phyloP scores from a whole-genome alignment of 352 stramenopile genomes.

The Saprolegnia diclina region DNA sequence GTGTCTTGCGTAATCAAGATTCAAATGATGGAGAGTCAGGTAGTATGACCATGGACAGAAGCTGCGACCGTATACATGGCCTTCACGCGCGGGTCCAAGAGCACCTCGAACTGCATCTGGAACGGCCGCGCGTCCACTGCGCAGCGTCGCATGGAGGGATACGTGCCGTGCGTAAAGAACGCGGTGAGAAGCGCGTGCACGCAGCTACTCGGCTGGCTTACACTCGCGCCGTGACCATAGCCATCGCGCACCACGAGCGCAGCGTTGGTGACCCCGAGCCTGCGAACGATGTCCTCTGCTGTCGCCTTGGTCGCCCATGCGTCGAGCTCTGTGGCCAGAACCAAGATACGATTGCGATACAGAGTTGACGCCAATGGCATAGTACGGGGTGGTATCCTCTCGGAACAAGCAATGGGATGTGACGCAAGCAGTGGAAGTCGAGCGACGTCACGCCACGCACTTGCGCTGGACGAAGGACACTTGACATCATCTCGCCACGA shows the following conservation, averaged over 20 bases:
- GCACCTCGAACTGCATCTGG: background rate
- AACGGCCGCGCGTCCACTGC: background rate
- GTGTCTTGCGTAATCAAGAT: no score
- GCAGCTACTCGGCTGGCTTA: constrained; percentile 4
- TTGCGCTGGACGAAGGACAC: no score
- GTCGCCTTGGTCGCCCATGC: background rate
- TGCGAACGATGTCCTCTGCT: background rate
- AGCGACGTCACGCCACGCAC: no score
- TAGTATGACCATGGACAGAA: background rate
- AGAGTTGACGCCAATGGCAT: background rate
- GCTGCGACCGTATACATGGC: background rate
- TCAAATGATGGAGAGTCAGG: background rate
- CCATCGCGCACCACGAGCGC: constrained; percentile 5
- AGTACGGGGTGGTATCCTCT: background rate
- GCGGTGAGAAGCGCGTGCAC: background rate
- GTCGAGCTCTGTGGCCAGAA: background rate
- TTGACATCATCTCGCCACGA: no score
- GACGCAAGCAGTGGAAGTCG: no score
- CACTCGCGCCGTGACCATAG: background rate
- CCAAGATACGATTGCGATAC: background rate
- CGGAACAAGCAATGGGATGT: no score
- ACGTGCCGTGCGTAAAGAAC: background rate
- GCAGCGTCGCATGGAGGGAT: background rate
- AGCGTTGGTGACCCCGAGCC: background rate
- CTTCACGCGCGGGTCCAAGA: background rate